A percentile compares a stretch with the other conserved stretches of the same genome.
phyloP scores from a whole-genome alignment of 345 rosid species.

The Eucalyptus rudis region DNA sequence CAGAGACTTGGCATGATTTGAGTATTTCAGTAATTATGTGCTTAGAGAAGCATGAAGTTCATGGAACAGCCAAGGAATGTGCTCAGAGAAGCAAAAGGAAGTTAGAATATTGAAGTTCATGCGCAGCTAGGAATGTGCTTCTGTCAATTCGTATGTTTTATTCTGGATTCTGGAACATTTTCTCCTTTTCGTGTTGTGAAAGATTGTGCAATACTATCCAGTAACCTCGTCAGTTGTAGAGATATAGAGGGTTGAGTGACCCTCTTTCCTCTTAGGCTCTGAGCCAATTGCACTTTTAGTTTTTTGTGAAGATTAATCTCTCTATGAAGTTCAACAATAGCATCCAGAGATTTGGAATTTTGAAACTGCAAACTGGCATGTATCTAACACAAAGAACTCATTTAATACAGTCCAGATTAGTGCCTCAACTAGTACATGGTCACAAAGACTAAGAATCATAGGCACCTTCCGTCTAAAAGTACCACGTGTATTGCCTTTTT shows the following conservation, averaged over 20 bases:
- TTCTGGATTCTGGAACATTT: not conserved
- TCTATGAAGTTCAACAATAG: not conserved
- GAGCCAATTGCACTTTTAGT: not conserved
- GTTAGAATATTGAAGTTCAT: not conserved
- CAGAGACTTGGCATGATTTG: not conserved
- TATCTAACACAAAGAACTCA: not conserved
- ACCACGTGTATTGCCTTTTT: not conserved
- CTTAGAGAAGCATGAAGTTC: not conserved
- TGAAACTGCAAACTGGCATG: not conserved
- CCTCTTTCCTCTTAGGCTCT: not conserved
- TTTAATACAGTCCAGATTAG: not conserved
- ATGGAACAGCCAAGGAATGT: not conserved
- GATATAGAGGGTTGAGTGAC: not conserved
- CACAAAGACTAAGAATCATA: not conserved
- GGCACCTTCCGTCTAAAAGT: not conserved
- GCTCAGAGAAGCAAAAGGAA: not conserved
- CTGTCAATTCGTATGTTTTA: not conserved
- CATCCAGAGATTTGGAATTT: not conserved
- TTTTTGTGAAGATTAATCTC: not conserved
- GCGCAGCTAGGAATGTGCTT: not conserved
- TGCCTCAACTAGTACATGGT: not conserved
- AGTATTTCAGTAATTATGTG: not conserved
- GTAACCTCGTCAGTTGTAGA: not conserved
- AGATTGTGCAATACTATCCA: not conserved
- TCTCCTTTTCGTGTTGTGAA: not conserved